Conservation (phyloP, 2,329 filamentous ascomycete genomes). For the Chaetomium strumarium region DNA sequence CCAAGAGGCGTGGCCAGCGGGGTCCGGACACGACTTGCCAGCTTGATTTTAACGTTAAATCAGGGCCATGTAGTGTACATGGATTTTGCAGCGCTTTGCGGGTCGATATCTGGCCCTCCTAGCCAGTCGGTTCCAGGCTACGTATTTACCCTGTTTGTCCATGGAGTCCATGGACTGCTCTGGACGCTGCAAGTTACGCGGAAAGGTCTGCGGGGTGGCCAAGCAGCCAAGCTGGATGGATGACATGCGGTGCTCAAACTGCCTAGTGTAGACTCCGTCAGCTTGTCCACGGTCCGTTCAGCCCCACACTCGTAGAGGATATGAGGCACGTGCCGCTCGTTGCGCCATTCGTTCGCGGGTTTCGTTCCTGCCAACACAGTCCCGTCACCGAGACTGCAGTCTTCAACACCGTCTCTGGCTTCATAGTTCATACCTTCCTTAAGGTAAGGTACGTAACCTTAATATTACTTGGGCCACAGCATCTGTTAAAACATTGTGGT, state of each 20-base stretch:
- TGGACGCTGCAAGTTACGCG: slow-evolving; percentile 5
- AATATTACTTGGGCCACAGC: not conserved
- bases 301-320: slow-evolving; percentile 3
- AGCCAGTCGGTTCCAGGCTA: not conserved
- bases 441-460: not conserved
- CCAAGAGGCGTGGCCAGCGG: not conserved
- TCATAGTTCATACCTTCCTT: too few species aligned
- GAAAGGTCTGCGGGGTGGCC: not conserved
- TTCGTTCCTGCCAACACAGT: slow-evolving; percentile 5
- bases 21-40: not conserved
- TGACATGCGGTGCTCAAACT: slow-evolving; percentile 3
- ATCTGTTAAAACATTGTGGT: not conserved
- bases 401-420: not conserved
- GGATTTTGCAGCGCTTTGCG: not conserved
- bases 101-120: not conserved
- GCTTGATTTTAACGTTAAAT: slow-evolving; percentile 1
- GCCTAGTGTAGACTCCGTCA: slow-evolving; percentile 7
- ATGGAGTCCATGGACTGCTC: slow-evolving; percentile 10
- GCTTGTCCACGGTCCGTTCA: not conserved
- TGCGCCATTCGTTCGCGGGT: slow-evolving; percentile 7
- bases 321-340: slow-evolving; percentile 16
- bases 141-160: too few species aligned
- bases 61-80: not conserved
- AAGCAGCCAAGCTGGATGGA: not conserved
- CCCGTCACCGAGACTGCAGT: not conserved